phyloP scores from a whole-genome alignment of 257 asterid species.

The Orobanche coerulescens region DNA sequence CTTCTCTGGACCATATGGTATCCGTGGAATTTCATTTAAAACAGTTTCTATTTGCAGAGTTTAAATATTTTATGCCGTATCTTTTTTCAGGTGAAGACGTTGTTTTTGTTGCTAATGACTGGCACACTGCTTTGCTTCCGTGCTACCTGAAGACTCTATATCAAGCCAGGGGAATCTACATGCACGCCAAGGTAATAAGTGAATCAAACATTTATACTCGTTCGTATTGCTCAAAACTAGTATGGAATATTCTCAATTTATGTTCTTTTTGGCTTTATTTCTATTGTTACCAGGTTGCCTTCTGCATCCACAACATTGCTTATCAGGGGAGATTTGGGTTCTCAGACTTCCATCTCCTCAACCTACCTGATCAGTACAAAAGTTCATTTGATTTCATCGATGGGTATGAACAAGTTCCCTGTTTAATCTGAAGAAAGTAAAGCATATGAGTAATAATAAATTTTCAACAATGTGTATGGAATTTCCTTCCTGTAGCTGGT shows the following conservation, averaged over 20 bases:
- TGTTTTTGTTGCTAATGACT: conserved; percentile 84
- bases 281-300: conserved; percentile 66
- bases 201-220: not conserved
- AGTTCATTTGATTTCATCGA: conserved; percentile 88
- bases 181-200: conserved; percentile 54
- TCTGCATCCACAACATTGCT: conserved; percentile 98
- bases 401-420: conserved; percentile 46
- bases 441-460: not conserved
- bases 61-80: not conserved
- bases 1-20: conserved; percentile 93
- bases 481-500: too few species aligned
- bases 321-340: conserved; percentile 89
- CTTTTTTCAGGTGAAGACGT: conserved; percentile 76
- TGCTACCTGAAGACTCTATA: conserved; percentile 81
- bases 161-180: conserved; percentile 78
- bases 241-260: not conserved
- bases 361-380: conserved; percentile 64
- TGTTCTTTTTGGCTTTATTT: not conserved
- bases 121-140: conserved; percentile 93
- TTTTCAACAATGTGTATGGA: not conserved
- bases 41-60: not conserved
- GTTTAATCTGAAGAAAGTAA: not conserved
- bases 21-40: not conserved
- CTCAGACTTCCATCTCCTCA: conserved; percentile 69
- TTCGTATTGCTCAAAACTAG: not conserved